A percentile compares a stretch with the other conserved stretches of the same genome.
Conservation (phyloP, 352 stramenopile genomes). For the Phytophthora europaea region DNA sequence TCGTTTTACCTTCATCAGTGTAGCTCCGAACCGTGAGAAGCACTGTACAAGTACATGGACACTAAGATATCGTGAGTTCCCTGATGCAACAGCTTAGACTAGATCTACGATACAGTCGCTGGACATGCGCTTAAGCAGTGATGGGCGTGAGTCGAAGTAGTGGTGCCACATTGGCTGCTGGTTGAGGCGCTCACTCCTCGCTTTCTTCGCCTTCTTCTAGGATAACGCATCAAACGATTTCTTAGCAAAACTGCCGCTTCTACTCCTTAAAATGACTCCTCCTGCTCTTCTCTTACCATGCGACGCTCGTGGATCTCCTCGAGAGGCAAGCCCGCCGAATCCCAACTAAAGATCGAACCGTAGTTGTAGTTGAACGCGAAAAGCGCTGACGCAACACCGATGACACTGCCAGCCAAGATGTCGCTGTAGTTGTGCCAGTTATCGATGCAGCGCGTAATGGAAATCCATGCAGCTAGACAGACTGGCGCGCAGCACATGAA, state of each 20-base stretch:
- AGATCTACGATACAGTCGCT: constrained; percentile 45
- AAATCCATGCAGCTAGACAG: constrained; percentile 74
- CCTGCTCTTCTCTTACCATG: constrained; percentile 48
- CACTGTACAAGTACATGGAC: no score
- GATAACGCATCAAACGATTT: constrained; percentile 6
- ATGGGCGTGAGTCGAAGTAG: constrained; percentile 56
- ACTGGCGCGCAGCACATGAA: constrained; percentile 75
- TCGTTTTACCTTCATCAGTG: no score
- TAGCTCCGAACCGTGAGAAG: no score
- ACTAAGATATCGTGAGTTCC: constrained; percentile 11
- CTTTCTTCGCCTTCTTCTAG: constrained; percentile 27
- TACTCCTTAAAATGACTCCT: constrained; percentile 1
- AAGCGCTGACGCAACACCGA: constrained; percentile 52
- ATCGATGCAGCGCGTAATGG: constrained; percentile 79
- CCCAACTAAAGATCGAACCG: constrained; percentile 69
- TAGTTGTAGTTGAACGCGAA: constrained; percentile 81
- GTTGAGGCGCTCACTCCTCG: constrained; percentile 21
- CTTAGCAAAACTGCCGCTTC: constrained; percentile 17
- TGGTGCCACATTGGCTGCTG: constrained; percentile 53
- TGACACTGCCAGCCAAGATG: constrained; percentile 72
- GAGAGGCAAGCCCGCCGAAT: constrained; percentile 64
- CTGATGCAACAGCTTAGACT: constrained; percentile 26
- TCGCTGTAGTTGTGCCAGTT: constrained; percentile 91
- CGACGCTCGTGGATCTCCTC: constrained; percentile 61
- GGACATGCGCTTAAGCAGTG: constrained; percentile 37